Evolutionary conservation across 2,329 filamentous ascomycete genomes (phyloP).

Genomic region (Anthostomella pinea): DNA sequence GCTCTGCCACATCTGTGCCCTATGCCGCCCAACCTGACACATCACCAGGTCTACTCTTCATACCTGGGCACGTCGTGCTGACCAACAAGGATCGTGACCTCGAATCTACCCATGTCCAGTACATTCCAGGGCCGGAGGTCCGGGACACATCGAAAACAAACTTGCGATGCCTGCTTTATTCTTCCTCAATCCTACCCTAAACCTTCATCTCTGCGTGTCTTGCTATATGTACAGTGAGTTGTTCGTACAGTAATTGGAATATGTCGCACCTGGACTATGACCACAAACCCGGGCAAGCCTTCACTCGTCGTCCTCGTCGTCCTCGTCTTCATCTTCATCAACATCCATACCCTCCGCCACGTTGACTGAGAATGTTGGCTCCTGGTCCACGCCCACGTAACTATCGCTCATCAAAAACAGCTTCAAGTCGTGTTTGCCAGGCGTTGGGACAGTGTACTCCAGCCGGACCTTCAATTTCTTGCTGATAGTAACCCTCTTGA

Average conservation of each 20-base stretch:
- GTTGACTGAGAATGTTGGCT: slow-evolving; percentile 79
- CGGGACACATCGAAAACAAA: neutral
- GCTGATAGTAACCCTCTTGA: slow-evolving; percentile 90
- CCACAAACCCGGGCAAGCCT: slow-evolving; percentile 4
- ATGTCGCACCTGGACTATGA: slow-evolving; percentile 22
- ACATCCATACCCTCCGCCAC: slow-evolving; percentile 94
- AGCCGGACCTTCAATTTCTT: slow-evolving; percentile 73
- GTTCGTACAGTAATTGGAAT: slow-evolving; percentile 19
- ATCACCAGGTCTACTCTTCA: neutral
- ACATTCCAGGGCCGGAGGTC: neutral
- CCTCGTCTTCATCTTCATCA: slow-evolving; percentile 81
- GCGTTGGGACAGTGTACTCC: slow-evolving; percentile 82
- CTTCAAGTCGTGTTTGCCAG: slow-evolving; percentile 84
- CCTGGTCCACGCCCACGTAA: slow-evolving; percentile 96
- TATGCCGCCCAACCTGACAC: neutral
- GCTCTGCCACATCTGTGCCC: neutral
- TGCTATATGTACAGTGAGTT: slow-evolving; percentile 35
- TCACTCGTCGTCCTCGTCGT: slow-evolving; percentile 51
- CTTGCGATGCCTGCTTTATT: slow-evolving; percentile 3
- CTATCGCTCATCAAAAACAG: slow-evolving; percentile 96
- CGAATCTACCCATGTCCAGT: neutral
- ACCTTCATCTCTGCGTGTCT: no score
- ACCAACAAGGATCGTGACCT: neutral
- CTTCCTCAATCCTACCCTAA: no score
- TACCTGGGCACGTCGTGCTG: no score